Base-by-base conservation (phyloP, 2,329 filamentous ascomycete species). In the Diaporthe eres region DNA sequence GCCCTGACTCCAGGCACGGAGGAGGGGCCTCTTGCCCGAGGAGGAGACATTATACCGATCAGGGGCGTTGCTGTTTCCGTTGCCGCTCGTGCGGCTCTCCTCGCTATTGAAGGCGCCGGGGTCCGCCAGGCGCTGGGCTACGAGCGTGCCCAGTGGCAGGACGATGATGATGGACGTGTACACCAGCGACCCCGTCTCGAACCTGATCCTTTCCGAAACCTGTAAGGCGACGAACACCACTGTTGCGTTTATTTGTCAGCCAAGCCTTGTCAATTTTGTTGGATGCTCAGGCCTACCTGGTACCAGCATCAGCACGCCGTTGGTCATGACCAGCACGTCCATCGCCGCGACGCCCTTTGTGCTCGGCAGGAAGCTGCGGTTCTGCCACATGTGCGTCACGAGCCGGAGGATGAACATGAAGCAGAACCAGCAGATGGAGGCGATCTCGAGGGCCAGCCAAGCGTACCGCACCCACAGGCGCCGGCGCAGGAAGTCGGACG, bases 321-420 rank as follows among this genome's bases (percentile, higher is more conserved):
- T 91, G 67, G 88, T 88, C 79, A 90, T 87, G 70, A 90, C 85
- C 34, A 91, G 83, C 10, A 90, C 85, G 78, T 91, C 89, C 84
- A 91, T 88, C 7, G 88, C 85, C 0, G 82, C 87, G 53, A 91
- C 79, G 0, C 84, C 82, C 67, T 82, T 82, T 4, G 84, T 81
- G 0, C 82, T 82, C 0, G 86, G 85, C 1, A 91, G 82, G 9
- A 91, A 80, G 63, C 85, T 86, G 37, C 88, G 83, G 77, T 88
- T 88, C 12, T 82, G 80, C 58, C 85, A 81, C 76, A 91, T 84
- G 79, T 91, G 89, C 28, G 83, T 78, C 68, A 87, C 80, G 13
- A 91, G 83, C 74, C 90, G 87, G 74, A 85, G 77, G 79, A 89
- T 89, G 83, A 91, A 91, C 49, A 91, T 78, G 53, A 87, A 86